Evolutionary conservation across 1,139 yeast genomes (phyloP).

Genomic region (Torulaspora globosa): DNA sequence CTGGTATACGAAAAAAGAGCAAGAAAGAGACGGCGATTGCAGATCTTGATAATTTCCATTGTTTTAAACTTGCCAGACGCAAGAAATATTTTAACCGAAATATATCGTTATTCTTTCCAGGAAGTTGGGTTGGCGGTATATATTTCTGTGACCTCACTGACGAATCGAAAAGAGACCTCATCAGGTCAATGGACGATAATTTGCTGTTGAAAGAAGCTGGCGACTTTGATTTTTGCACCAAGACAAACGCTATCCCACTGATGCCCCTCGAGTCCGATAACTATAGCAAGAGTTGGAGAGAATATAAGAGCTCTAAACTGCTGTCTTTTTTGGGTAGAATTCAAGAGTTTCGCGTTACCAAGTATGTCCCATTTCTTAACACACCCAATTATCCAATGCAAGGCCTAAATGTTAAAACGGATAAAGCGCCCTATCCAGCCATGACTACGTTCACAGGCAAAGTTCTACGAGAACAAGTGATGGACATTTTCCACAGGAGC

Average conservation of each 20-base stretch:
- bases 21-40: slow-evolving; percentile 17
- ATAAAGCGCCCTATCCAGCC: background rate
- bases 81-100: slow-evolving; percentile 53
- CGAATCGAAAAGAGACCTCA: slow-evolving; percentile 31
- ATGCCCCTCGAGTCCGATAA: slow-evolving; percentile 61
- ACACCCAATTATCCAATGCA: slow-evolving; percentile 40
- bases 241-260: slow-evolving; percentile 44
- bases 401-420: background rate
- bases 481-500: slow-evolving; percentile 2
- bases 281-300: slow-evolving; percentile 48
- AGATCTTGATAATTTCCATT: slow-evolving; percentile 40
- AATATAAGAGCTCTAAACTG: slow-evolving; percentile 23
- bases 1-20: background rate
- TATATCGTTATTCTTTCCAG: slow-evolving; percentile 52
- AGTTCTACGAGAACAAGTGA: slow-evolving; percentile 10
- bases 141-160: slow-evolving; percentile 49
- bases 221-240: slow-evolving; percentile 36
- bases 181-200: slow-evolving; percentile 31
- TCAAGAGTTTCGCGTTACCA: slow-evolving; percentile 35
- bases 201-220: slow-evolving; percentile 20
- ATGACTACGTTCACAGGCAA: background rate
- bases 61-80: slow-evolving; percentile 62
- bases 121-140: slow-evolving; percentile 62
- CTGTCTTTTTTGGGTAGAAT: slow-evolving; percentile 4
- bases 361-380: slow-evolving; percentile 56